phyloP scores from a whole-genome alignment of 2,329 filamentous ascomycete species.

The Plectosphaerella cucumerina region DNA sequence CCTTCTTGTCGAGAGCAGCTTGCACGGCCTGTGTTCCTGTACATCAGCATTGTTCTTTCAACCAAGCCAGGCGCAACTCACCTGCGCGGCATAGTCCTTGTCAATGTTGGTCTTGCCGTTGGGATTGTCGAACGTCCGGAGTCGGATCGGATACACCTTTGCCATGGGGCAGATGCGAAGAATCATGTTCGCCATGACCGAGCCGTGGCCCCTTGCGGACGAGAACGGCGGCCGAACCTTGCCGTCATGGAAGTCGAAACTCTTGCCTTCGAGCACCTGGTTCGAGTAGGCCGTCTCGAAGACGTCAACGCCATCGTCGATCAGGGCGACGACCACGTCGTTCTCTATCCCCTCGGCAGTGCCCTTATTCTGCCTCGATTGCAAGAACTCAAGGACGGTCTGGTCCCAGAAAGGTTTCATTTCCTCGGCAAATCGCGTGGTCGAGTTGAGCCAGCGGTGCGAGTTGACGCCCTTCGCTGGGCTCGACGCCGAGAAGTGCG shows the following conservation, averaged over 20 bases:
- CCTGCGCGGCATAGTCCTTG: neutral
- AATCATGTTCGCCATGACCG: slow-evolving; percentile 22
- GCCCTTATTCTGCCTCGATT: neutral
- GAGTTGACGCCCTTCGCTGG: neutral
- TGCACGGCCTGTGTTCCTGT: slow-evolving; percentile 19
- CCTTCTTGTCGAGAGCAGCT: slow-evolving; percentile 21
- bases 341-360: neutral
- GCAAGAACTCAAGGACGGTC: neutral
- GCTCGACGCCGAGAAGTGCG: neutral
- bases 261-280: slow-evolving; percentile 19
- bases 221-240: slow-evolving; percentile 20
- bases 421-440: neutral
- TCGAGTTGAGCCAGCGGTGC: neutral
- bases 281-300: slow-evolving; percentile 15
- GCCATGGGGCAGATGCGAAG: slow-evolving; percentile 19
- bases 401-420: neutral
- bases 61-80: neutral
- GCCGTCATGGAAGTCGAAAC: slow-evolving; percentile 18
- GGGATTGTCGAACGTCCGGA: slow-evolving; percentile 4
- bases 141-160: slow-evolving; percentile 17
- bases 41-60: neutral
- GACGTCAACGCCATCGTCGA: slow-evolving; percentile 32
- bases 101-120: neutral
- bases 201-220: slow-evolving; percentile 20
- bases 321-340: slow-evolving; percentile 27